Evolutionary conservation across 75 land plant species (phyloP), one percentile per base, ranked within the genome.

Genomic region (Pinus albicaulis): DNA sequence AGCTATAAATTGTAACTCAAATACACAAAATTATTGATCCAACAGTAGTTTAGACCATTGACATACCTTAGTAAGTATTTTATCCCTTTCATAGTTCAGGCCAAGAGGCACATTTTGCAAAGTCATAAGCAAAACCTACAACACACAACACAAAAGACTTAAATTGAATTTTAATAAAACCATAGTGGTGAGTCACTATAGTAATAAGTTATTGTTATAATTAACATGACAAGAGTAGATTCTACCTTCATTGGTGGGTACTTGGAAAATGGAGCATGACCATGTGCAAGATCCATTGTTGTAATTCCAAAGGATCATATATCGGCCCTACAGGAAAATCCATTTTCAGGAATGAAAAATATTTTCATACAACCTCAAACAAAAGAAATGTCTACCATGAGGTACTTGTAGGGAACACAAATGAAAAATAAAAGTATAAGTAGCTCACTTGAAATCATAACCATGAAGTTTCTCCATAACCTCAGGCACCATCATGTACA

Each of bases 221-320:
- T 34, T 22, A 11, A 28, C 77, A 80, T 75, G 19, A 65, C 41
- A 20, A 24, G 74, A 60, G 24, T 7, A 60, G 63, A 7, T 78
- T 70, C 69, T 57, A 94, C 98, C 98, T 94, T 97, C 99, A 96
- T 96, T 59, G 99, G 99, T 65, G 99, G 99, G 71, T 96, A 92
- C 77, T 96, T 96, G 31, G 98, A 94, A 76, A 96, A 96, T 20
- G 99, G 99, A 72, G 99, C 99, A 88, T 96, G 99, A 72, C 99
- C 99, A 81, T 96, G 99, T 57, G 99, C 99, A 75, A 96, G 82
- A 82, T 96, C 99, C 68, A 96, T 70, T 15, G 99, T 98, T 56
- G 99, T 96, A 66, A 96, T 96, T 55, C 99, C 99, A 83, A 96
- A 92, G 22, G 95, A 94, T 98, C 99, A 97, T 22, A 97, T 94